Percentiles rank a stretch among this genome's conserved stretches.
Evolutionary conservation across 345 rosid species (phyloP).

Genomic region (Xanthoceras sorbifolium): DNA sequence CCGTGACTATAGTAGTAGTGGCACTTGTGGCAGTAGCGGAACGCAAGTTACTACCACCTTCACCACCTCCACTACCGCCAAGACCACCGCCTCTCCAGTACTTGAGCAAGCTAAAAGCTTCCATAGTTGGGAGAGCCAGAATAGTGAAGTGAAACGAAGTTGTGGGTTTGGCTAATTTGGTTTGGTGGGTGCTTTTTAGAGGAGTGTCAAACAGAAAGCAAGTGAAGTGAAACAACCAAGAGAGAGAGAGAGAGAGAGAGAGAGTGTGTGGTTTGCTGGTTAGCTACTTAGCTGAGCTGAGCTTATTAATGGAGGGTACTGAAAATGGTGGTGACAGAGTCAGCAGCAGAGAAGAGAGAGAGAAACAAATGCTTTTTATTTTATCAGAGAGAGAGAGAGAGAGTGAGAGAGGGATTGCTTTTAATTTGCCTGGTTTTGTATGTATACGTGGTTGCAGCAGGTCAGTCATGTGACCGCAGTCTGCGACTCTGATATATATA

Average conservation of each 20-base stretch:
- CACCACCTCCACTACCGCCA: conserved; percentile 23
- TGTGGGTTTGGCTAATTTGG: background rate
- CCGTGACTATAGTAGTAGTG: conserved; percentile 53
- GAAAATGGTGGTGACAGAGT: conserved; percentile 25
- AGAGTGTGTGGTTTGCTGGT: background rate
- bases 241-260: no score
- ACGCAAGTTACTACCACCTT: conserved; percentile 30
- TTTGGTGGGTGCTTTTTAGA: conserved; percentile 2
- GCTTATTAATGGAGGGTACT: conserved; percentile 19
- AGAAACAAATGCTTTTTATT: conserved; percentile 2
- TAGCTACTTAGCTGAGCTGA: no score
- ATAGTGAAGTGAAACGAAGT: conserved; percentile 20
- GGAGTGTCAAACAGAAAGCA: background rate
- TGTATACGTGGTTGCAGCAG: conserved; percentile 34
- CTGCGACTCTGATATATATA: conserved; percentile 30
- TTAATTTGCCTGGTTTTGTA: conserved; percentile 20
- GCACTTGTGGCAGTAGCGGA: conserved; percentile 35
- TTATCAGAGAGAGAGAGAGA: background rate
- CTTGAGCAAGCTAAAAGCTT: conserved; percentile 95
- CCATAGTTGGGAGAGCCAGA: conserved; percentile 96
- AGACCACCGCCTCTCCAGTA: conserved; percentile 75
- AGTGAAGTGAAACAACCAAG: no score
- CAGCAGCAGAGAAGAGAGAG: conserved; percentile 8
- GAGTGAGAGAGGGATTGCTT: conserved; percentile 9
- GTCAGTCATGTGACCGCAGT: conserved; percentile 48